These are phyloP conservation scores for Nectriaceae sp. DNA, from an alignment of 2,329 filamentous ascomycete genomes.

Conservation along the genomic window DNA sequence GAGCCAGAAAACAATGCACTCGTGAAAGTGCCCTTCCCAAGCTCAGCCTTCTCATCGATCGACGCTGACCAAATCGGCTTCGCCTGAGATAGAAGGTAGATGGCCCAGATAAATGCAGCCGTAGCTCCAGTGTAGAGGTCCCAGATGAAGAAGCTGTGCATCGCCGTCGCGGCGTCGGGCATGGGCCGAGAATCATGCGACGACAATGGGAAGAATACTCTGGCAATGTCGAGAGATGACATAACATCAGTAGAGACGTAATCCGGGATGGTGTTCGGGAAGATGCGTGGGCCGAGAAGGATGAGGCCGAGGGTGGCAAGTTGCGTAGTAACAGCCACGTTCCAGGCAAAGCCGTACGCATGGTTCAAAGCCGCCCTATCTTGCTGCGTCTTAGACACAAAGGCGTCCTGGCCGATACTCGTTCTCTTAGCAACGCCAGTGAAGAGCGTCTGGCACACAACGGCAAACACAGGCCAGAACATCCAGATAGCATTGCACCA, in stretches of 20 bases:
- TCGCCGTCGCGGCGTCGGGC: constrained; percentile 13
- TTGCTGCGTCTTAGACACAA: constrained; percentile 12
- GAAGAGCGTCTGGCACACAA: constrained; percentile 14
- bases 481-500: constrained; percentile 25
- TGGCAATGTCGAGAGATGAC: constrained; percentile 8
- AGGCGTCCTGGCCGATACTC: constrained; percentile 24
- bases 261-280: constrained; percentile 8
- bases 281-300: constrained; percentile 12
- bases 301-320: constrained; percentile 20
- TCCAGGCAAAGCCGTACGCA: constrained; percentile 28
- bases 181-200: constrained; percentile 19
- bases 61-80: constrained; percentile 14
- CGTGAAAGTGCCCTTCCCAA: constrained; percentile 16
- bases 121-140: constrained; percentile 24
- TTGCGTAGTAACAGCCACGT: constrained; percentile 24
- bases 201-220: constrained; percentile 20
- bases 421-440: constrained; percentile 17
- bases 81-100: constrained; percentile 15
- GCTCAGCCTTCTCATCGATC: constrained; percentile 18
- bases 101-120: constrained; percentile 19
- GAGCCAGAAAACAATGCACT: constrained; percentile 25
- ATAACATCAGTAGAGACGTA: constrained; percentile 9
- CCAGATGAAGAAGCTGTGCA: constrained; percentile 28
- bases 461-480: constrained; percentile 21
- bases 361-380: constrained; percentile 22